Evolutionary conservation across 2,329 filamentous ascomycete species (phyloP), one percentile per base, ranked within the genome.

Genomic region (Onygena corvina): DNA sequence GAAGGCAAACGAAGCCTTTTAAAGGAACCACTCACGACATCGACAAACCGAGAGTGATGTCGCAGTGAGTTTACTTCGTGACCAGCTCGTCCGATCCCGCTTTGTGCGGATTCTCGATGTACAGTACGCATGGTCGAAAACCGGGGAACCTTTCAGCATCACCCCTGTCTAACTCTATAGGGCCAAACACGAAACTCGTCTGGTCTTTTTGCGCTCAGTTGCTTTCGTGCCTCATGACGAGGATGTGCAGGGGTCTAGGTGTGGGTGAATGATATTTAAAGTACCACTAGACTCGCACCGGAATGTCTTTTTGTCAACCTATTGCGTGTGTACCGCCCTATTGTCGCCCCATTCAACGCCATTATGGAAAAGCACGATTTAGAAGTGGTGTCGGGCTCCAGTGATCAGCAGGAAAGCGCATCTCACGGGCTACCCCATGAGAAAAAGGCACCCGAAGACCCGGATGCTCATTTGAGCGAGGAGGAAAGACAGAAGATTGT

Each of bases 401-500:
- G 5, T 18, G 36, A 40, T 11, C 18, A 40, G 8, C 7, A 23
- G 18, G 36, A 40, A 9, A 21, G 14, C 8, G 18, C 18, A 5
- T 14, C 6, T 18, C 18, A 40, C 9, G 12, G 11, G 7, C n/a
- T 23, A n/a, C 14, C 12, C 11, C 20, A 3, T 20, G 16, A 20
- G 18, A 27, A 33, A 21, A 35, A 6, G 27, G 45, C 34, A 7
- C 31, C 25, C 16, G 45, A 34, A 7, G 45, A 47, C 20, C 45
- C 45, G 12, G 30, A 47, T 35, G 45, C 30, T 47, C 29, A 36
- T 25, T 27, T 47, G 29, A 40, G 44, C 33, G 74, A 75, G 1
- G 79, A 78, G 54, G 83, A 86, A 61, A 74, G 69, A 55, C 75
- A 74, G 21, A 72, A 66, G 45, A 75, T 79, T 58, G 83, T 85